A percentile compares a stretch with the other conserved stretches of the same genome.
These are phyloP conservation scores for Oxytropis ochrocephala DNA, from an alignment of 306 rosid species.

Conservation along the genomic window DNA sequence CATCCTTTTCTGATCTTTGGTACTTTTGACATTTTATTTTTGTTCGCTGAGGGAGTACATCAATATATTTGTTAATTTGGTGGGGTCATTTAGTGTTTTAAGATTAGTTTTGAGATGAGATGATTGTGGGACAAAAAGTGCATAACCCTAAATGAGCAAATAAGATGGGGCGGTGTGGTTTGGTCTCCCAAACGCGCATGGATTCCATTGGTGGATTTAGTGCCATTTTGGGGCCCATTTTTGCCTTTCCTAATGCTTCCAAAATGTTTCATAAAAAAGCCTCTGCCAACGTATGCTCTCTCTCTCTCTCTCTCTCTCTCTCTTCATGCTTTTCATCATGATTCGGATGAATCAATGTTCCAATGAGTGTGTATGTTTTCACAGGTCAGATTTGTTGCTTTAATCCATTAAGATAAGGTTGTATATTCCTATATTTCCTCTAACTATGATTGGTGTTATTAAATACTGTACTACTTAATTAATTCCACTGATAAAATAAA, in stretches of 20 bases:
- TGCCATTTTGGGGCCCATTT: slow-evolving; percentile 36
- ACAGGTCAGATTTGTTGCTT: not conserved
- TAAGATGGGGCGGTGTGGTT: slow-evolving; percentile 48
- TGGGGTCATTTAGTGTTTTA: not conserved
- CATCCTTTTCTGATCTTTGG: too few species aligned
- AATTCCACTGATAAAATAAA: not conserved
- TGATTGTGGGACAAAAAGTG: not conserved
- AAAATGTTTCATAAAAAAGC: slow-evolving; percentile 3
- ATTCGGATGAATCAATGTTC: slow-evolving; percentile 26
- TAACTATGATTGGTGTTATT: not conserved
- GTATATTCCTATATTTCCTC: not conserved
- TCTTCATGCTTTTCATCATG: slow-evolving; percentile 25
- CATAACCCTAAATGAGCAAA: slow-evolving; percentile 11
- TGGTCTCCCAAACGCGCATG: slow-evolving; percentile 37
- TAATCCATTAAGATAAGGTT: not conserved
- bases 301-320: not conserved
- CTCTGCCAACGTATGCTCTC: not conserved
- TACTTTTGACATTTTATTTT: too few species aligned
- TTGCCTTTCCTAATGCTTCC: not conserved
- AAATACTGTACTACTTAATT: not conserved
- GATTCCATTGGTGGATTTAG: slow-evolving; percentile 35
- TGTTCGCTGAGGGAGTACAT: too few species aligned
- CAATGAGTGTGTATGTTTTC: slow-evolving; percentile 36
- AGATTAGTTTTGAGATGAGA: not conserved
- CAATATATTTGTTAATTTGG: not conserved